These are phyloP conservation scores for Vairimorpha necatrix DNA, from an alignment of 371 early-diverging fungal genomes.

Conservation along the genomic window DNA sequence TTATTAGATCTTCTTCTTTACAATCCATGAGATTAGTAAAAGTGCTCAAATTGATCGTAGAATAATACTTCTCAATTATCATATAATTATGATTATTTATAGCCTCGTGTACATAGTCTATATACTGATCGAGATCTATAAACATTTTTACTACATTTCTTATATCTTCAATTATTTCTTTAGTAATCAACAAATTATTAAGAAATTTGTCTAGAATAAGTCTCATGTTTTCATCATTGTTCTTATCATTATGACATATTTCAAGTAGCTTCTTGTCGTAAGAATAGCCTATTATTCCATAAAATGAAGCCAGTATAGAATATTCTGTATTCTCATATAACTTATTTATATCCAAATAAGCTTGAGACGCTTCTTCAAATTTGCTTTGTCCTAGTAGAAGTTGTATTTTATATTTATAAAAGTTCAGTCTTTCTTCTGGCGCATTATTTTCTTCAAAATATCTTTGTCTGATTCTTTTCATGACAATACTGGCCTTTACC, in stretches of 20 bases:
- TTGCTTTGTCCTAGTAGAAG: slow-evolving; percentile 51
- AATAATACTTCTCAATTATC: slow-evolving; percentile 53
- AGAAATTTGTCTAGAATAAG: slow-evolving; percentile 47
- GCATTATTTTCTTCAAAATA: slow-evolving; percentile 44
- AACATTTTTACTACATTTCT: background rate
- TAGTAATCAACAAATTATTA: slow-evolving; percentile 25
- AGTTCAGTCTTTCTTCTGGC: slow-evolving; percentile 25
- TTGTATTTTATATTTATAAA: slow-evolving; percentile 43
- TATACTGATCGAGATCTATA: slow-evolving; percentile 7
- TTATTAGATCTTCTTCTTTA: slow-evolving; percentile 35
- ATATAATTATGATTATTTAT: slow-evolving; percentile 59
- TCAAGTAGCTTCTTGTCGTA: slow-evolving; percentile 20
- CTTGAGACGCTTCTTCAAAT: slow-evolving; percentile 42
- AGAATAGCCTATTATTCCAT: slow-evolving; percentile 21
- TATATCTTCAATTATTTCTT: slow-evolving; percentile 11
- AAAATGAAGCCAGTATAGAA: slow-evolving; percentile 24
- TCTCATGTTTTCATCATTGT: slow-evolving; percentile 50
- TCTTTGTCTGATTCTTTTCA: slow-evolving; percentile 55
- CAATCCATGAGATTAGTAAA: slow-evolving; percentile 41
- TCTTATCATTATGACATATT: slow-evolving; percentile 37
- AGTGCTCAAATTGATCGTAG: slow-evolving; percentile 32
- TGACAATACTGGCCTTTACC: slow-evolving; percentile 45
- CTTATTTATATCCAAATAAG: slow-evolving; percentile 37
- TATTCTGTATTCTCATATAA: slow-evolving; percentile 3
- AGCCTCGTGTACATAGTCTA: slow-evolving; percentile 1